phyloP scores from a whole-genome alignment of 305 asterid genomes.

The Coffea humblotiana region DNA sequence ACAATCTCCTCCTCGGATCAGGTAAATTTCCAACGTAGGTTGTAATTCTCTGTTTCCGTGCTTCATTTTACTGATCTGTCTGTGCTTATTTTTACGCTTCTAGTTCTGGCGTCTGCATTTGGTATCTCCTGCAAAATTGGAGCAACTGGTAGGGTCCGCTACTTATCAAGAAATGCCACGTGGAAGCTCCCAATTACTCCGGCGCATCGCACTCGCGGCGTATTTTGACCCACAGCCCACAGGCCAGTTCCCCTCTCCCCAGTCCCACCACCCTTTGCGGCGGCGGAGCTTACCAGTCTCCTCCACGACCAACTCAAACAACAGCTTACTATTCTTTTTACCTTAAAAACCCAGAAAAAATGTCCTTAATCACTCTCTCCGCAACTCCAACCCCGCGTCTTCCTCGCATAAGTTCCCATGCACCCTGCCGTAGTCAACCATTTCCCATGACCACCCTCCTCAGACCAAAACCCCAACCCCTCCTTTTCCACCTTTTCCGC shows the following conservation, averaged over 20 bases:
- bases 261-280: not conserved
- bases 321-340: not conserved
- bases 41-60: no score
- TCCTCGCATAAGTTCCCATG: slow-evolving; percentile 50
- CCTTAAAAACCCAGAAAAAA: slow-evolving; percentile 20
- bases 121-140: not conserved
- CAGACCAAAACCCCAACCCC: slow-evolving; percentile 38
- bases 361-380: slow-evolving; percentile 46
- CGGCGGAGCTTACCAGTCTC: slow-evolving; percentile 61
- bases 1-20: no score
- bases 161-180: slow-evolving; percentile 42
- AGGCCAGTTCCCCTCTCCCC: slow-evolving; percentile 1
- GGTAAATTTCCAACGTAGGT: no score
- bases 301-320: slow-evolving; percentile 29
- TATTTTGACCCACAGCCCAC: slow-evolving; percentile 16
- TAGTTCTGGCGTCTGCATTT: no score
- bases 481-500: slow-evolving; percentile 35
- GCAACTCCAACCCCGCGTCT: slow-evolving; percentile 33
- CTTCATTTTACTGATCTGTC: no score
- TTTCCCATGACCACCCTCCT: slow-evolving; percentile 61
- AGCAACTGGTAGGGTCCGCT: slow-evolving; percentile 12
- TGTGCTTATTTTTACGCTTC: no score
- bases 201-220: slow-evolving; percentile 9
- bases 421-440: slow-evolving; percentile 38
- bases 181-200: slow-evolving; percentile 14